Conservation (phyloP, 2,329 filamentous ascomycete genomes). For the Aspergillus sp. region DNA sequence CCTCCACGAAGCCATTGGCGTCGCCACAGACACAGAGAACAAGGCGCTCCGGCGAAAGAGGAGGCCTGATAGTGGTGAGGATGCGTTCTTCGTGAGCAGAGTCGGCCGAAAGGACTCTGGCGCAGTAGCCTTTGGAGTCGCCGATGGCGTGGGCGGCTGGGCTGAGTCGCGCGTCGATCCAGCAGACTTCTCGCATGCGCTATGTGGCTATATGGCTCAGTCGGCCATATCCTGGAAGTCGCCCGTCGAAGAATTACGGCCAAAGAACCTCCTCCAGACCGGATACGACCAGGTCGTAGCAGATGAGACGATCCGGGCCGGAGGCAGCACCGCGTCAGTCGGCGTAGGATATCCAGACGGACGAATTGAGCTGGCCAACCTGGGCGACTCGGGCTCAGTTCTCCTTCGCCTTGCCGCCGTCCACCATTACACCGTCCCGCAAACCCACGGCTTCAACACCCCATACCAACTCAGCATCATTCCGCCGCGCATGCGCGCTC, state of each 20-base stretch:
- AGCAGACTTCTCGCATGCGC: constrained; percentile 88
- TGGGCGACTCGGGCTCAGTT: constrained; percentile 93
- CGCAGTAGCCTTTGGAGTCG: constrained; percentile 77
- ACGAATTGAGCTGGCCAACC: constrained; percentile 81
- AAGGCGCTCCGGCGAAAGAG: constrained; percentile 61
- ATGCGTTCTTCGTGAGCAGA: constrained; percentile 89
- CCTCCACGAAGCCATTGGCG: constrained; percentile 39
- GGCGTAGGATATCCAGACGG: constrained; percentile 74
- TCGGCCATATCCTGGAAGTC: constrained; percentile 63
- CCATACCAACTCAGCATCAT: constrained; percentile 92
- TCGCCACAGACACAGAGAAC: constrained; percentile 34
- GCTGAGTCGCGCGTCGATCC: constrained; percentile 89
- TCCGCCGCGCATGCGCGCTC: constrained; percentile 74
- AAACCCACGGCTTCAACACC: constrained; percentile 97
- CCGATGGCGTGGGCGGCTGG: constrained; percentile 96
- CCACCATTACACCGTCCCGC: constrained; percentile 76
- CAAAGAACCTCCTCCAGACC: constrained; percentile 73
- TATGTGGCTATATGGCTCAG: constrained; percentile 90
- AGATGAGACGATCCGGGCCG: constrained; percentile 73
- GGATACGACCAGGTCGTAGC: constrained; percentile 81
- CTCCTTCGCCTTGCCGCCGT: constrained; percentile 84
- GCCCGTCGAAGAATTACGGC: constrained; percentile 48
- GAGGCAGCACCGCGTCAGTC: constrained; percentile 91
- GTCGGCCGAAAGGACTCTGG: constrained; percentile 62
- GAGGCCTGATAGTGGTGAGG: constrained; percentile 81